Evolutionary conservation across 208 protist genomes (phyloP).

Genomic region (Wallacemonas sp.): DNA sequence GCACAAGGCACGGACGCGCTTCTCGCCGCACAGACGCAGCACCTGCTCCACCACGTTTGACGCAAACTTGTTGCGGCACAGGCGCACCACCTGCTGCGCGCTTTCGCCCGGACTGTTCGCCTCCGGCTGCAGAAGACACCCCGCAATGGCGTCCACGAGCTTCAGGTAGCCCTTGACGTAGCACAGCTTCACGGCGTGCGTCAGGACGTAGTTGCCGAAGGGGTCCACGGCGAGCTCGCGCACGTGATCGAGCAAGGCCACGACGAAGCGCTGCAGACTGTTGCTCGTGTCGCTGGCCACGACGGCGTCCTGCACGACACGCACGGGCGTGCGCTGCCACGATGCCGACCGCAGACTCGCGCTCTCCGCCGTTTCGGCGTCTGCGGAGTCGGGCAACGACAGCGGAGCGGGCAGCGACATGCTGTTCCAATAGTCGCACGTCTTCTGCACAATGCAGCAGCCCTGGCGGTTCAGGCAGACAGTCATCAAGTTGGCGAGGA

Average conservation of each 20-base stretch:
- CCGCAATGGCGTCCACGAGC: slow-evolving; percentile 51
- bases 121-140: slow-evolving; percentile 24
- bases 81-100: slow-evolving; percentile 31
- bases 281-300: slow-evolving; percentile 3
- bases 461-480: slow-evolving; percentile 62
- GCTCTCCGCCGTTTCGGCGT: too few species aligned
- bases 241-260: slow-evolving; percentile 61
- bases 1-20: slow-evolving; percentile 47
- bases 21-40: slow-evolving; percentile 62
- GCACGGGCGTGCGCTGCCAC: background rate
- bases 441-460: slow-evolving; percentile 94
- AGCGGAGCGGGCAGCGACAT: slow-evolving; percentile 5
- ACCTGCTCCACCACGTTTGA: slow-evolving; percentile 98
- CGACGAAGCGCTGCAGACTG: slow-evolving; percentile 39
- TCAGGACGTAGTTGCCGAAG: slow-evolving; percentile 97
- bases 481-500: slow-evolving; percentile 51
- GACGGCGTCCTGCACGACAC: background rate
- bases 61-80: slow-evolving; percentile 96
- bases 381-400: slow-evolving; percentile 2
- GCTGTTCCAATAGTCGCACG: slow-evolving; percentile 6
- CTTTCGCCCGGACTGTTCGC: slow-evolving; percentile 23
- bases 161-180: slow-evolving; percentile 43
- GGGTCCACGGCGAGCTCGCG: slow-evolving; percentile 86
- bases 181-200: slow-evolving; percentile 88
- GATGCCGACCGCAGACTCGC: too few species aligned